phyloP scores from a whole-genome alignment of 116 monocot species.

The Posidonia oceanica region DNA sequence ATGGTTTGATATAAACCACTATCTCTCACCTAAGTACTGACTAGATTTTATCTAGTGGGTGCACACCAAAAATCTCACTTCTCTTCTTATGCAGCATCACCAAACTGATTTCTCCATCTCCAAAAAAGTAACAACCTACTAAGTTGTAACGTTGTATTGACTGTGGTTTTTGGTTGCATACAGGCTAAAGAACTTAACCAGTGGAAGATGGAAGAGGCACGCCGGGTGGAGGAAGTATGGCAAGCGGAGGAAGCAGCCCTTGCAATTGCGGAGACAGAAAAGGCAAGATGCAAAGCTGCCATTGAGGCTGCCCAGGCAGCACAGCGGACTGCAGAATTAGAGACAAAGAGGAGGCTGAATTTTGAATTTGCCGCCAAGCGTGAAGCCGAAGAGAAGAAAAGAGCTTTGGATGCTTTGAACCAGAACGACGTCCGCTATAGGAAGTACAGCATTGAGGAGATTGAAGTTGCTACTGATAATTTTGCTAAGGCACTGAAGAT shows the following conservation, averaged over 20 bases:
- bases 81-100: too few relatives aligned
- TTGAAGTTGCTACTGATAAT: constrained; percentile 19
- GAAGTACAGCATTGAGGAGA: constrained; percentile 29
- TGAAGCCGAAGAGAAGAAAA: constrained; percentile 34
- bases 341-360: constrained; percentile 25
- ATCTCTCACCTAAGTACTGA: too few relatives aligned
- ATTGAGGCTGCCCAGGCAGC: constrained; percentile 35
- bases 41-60: too few relatives aligned
- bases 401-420: constrained; percentile 7
- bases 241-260: constrained; percentile 29
- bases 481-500: constrained; percentile 20
- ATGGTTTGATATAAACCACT: too few relatives aligned
- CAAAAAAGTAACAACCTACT: too few relatives aligned
- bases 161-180: not conserved
- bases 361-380: constrained; percentile 20
- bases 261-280: constrained; percentile 25
- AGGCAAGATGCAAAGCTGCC: constrained; percentile 20
- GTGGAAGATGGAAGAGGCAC: constrained; percentile 34
- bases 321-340: constrained; percentile 25
- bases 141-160: too few relatives aligned
- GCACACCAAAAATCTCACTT: too few relatives aligned
- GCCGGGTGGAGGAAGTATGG: constrained; percentile 18
- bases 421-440: constrained; percentile 18
- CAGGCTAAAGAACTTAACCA: constrained; percentile 28
- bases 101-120: too few relatives aligned